A percentile compares a stretch with the other conserved stretches of the same genome.
These are phyloP conservation scores for Hypoxylon sp. DNA, from an alignment of 2,329 filamentous ascomycete species.

Conservation along the genomic window DNA sequence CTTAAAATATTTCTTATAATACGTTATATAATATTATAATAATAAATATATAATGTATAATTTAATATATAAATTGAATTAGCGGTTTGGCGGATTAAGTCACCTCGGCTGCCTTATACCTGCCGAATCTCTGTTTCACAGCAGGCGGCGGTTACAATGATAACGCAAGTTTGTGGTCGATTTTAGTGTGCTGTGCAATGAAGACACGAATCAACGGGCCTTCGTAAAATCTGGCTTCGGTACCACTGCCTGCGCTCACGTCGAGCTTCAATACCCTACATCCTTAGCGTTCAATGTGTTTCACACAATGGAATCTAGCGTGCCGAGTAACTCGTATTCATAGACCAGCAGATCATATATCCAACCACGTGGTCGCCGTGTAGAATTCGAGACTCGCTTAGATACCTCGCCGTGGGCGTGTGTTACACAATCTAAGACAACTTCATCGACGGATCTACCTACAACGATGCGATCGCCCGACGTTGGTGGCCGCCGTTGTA, in stretches of 20 bases:
- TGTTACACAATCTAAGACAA: slow-evolving; percentile 44
- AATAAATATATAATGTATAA: too few relatives aligned
- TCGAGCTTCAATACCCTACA: slow-evolving; percentile 7
- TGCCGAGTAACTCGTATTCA: slow-evolving; percentile 9
- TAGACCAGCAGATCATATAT: slow-evolving; percentile 5
- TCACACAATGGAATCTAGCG: slow-evolving; percentile 4
- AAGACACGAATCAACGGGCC: slow-evolving; percentile 27
- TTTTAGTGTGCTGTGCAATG: slow-evolving; percentile 22
- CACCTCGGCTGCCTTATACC: background rate
- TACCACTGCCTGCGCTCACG: slow-evolving; percentile 7
- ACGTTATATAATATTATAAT: too few relatives aligned
- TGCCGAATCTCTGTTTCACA: slow-evolving; percentile 46
- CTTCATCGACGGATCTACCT: slow-evolving; percentile 31
- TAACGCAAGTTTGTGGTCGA: slow-evolving; percentile 31
- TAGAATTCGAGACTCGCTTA: slow-evolving; percentile 34
- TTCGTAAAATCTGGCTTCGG: slow-evolving; percentile 9
- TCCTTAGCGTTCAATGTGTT: slow-evolving; percentile 4
- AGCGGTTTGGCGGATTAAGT: too few relatives aligned
- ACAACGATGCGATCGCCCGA: slow-evolving; percentile 43
- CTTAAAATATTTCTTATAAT: too few relatives aligned
- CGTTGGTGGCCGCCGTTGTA: slow-evolving; percentile 37
- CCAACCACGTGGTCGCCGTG: slow-evolving; percentile 11
- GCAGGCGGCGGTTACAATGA: slow-evolving; percentile 39
- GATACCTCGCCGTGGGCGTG: slow-evolving; percentile 12
- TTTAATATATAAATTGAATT: too few relatives aligned